Evolutionary conservation across 225 moss, liverwort and hornwort genomes (phyloP).

Genomic region (Bryum argenteum): DNA sequence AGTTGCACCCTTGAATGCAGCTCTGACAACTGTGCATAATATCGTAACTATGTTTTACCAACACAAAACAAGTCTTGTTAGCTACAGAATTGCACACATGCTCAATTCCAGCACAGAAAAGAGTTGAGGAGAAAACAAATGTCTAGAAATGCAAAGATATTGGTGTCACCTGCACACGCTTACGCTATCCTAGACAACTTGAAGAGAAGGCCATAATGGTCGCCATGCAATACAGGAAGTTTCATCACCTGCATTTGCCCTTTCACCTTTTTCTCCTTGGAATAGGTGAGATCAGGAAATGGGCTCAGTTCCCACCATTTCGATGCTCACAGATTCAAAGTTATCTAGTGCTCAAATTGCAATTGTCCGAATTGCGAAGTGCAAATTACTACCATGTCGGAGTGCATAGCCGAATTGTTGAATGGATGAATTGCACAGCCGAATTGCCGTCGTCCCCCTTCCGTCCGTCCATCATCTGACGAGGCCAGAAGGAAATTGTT

Average conservation of each 20-base stretch:
- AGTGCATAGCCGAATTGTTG: no score
- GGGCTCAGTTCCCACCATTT: constrained; percentile 87
- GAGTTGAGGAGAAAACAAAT: constrained; percentile 12
- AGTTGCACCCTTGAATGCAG: constrained; percentile 9
- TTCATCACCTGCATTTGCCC: constrained; percentile 68
- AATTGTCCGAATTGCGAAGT: no score
- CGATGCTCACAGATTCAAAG: constrained; percentile 73
- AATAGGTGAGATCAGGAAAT: constrained; percentile 74
- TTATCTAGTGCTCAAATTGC: no score
- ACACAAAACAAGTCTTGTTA: constrained; percentile 24
- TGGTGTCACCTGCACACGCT: constrained; percentile 3
- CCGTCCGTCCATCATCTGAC: no score
- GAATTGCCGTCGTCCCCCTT: no score
- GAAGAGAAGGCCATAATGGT: constrained; percentile 91
- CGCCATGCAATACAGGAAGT: constrained; percentile 88
- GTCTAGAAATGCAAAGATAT: not conserved
- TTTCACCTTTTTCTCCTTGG: constrained; percentile 88
- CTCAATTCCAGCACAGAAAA: constrained; percentile 11
- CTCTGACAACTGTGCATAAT: constrained; percentile 10
- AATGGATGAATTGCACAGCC: no score
- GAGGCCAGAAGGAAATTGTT: no score
- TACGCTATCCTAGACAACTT: constrained; percentile 48
- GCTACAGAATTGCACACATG: constrained; percentile 36
- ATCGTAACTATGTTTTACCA: constrained; percentile 23
- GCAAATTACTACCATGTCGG: no score